Evolutionary conservation across 2,329 filamentous ascomycete genomes (phyloP), one percentile per base, ranked within the genome.

Genomic region (Gliomastix tumulicola): DNA sequence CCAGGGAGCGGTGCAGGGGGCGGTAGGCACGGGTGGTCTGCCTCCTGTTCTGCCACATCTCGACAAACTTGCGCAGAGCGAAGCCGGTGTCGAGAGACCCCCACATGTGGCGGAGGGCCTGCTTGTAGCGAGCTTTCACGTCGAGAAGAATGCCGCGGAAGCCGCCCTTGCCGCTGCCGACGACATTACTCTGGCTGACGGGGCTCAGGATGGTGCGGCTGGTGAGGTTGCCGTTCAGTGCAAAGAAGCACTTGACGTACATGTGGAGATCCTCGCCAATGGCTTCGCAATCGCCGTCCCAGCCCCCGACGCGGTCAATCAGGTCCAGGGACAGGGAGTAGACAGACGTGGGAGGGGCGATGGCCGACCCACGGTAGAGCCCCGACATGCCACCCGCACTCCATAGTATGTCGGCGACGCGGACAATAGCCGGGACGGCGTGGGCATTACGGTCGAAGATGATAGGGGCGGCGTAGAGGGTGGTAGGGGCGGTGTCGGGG

Each of bases 181-280:
- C 76, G 35, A 85, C 78, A 48, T 86, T 85, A 59, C 72, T 84
- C 54, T 85, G 82, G 58, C 81, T 85, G 40, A 84, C 79, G 3
- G 82, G 81, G 42, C 77, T 80, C 46, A 80, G 63, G 21, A 87
- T 69, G 4, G 80, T 76, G 34, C 73, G 69, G 32, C 74, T 73
- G 11, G 77, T 78, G 37, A 86, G 53, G 51, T 84, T 78, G 4
- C 82, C 82, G 42, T 82, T 82, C 15, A 84, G 69, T 2, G 80
- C 78, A 45, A 86, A 86, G 62, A 86, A 86, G 55, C 80, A 85
- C 65, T 86, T 86, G 43, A 86, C 68, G 51, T 83, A 83, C 82
- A 86, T 86, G 62, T 87, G 82, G 50, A 86, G 59, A 50, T 86
- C 82, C 57, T 87, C 82, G 30, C 82, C 82, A 46, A 87, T 86